Percentiles rank a stretch among this genome's conserved stretches.
Evolutionary conservation across 2,329 filamentous ascomycete genomes (phyloP).

Genomic region (Epichloe glyceriae): DNA sequence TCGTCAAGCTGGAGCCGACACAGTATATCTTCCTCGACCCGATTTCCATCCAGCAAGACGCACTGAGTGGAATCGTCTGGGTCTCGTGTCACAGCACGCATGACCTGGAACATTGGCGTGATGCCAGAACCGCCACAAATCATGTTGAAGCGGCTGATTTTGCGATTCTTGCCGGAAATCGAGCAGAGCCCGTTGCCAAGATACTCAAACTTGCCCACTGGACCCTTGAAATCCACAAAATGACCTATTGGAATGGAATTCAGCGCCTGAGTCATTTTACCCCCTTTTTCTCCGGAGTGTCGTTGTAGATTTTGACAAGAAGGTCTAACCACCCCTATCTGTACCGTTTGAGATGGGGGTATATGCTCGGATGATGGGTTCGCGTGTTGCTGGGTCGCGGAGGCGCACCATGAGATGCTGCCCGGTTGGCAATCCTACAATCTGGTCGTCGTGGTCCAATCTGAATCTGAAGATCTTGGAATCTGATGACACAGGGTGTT

Average conservation of each 20-base stretch:
- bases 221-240: slow-evolving; percentile 73
- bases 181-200: slow-evolving; percentile 50
- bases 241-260: slow-evolving; percentile 61
- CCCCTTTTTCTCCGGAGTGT: slow-evolving; percentile 42
- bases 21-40: slow-evolving; percentile 68
- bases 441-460: slow-evolving; percentile 58
- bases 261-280: slow-evolving; percentile 71
- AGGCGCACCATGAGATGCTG: slow-evolving; percentile 81
- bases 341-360: slow-evolving; percentile 61
- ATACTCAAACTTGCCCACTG: slow-evolving; percentile 77
- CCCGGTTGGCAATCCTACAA: slow-evolving; percentile 65
- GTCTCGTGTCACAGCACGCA: slow-evolving; percentile 60
- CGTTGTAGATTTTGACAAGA: slow-evolving; percentile 71
- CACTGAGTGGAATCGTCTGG: slow-evolving; percentile 51
- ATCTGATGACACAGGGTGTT: slow-evolving; percentile 60
- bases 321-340: slow-evolving; percentile 56
- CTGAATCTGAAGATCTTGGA: slow-evolving; percentile 71
- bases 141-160: slow-evolving; percentile 64
- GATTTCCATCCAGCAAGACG: slow-evolving; percentile 66
- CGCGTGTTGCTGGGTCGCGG: slow-evolving; percentile 54
- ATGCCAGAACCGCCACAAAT: slow-evolving; percentile 81
- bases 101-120: slow-evolving; percentile 79
- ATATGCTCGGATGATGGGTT: slow-evolving; percentile 73
- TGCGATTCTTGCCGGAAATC: slow-evolving; percentile 42
- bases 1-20: slow-evolving; percentile 59